These are phyloP conservation scores for Russula dissimulans DNA, from an alignment of 768 basidiomycete species.

Conservation along the genomic window DNA sequence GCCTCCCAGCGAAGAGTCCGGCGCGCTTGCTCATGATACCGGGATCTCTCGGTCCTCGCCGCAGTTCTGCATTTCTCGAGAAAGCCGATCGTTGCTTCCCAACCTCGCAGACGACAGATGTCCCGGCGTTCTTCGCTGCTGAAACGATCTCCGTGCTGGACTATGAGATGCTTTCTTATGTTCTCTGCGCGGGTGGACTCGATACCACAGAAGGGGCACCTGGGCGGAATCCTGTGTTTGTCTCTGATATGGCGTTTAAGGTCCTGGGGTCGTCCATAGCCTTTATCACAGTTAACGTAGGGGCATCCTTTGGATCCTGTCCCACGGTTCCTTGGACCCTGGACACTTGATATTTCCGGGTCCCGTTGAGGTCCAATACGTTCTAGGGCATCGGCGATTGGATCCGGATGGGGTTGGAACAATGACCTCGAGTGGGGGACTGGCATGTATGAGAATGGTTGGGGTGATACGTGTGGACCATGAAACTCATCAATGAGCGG, in stretches of 20 bases:
- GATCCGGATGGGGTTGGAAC: background rate
- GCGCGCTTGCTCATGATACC: too few relatives aligned
- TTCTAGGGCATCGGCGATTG: background rate
- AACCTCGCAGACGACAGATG: background rate
- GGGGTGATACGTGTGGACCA: too few relatives aligned
- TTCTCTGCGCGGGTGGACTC: background rate
- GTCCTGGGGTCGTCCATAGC: background rate
- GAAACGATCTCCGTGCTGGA: background rate
- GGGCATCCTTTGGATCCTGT: background rate
- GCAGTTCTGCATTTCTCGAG: background rate
- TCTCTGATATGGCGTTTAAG: background rate
- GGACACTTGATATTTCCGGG: background rate
- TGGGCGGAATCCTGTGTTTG: background rate
- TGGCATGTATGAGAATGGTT: too few relatives aligned
- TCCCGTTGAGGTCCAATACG: too few relatives aligned
- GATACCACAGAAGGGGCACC: background rate
- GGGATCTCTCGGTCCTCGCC: too few relatives aligned
- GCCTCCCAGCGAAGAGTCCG: too few relatives aligned
- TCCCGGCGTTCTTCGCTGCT: background rate
- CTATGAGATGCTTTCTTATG: background rate
- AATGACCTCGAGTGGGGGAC: too few relatives aligned
- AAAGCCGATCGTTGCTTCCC: background rate
- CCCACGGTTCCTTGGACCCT: background rate
- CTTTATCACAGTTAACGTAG: background rate
- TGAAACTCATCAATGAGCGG: too few relatives aligned